phyloP scores from a whole-genome alignment of 164 flowering plant species.

The Vitis rupestris region DNA sequence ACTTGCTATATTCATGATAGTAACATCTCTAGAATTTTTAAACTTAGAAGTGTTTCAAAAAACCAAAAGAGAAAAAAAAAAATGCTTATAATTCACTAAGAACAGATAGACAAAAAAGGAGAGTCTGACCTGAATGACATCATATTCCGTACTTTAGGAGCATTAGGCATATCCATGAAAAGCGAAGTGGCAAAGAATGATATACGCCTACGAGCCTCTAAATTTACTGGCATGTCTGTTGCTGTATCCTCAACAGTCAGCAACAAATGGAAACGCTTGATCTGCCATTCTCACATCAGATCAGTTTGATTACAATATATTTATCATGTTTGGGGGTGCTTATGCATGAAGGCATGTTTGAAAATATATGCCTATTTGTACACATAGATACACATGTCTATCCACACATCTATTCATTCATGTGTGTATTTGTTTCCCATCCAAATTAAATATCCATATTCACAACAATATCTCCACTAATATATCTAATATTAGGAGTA shows the following conservation, averaged over 20 bases:
- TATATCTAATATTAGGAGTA: no score
- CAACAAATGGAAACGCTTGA: slow-evolving; percentile 72
- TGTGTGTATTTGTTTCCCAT: no score
- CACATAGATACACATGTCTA: background rate
- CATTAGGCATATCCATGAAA: slow-evolving; percentile 82
- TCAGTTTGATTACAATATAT: slow-evolving; percentile 5
- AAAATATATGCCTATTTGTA: background rate
- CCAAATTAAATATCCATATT: no score
- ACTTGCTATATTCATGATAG: no score
- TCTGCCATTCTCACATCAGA: slow-evolving; percentile 38
- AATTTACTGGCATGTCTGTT: slow-evolving; percentile 74
- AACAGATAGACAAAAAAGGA: background rate
- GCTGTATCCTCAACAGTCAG: slow-evolving; percentile 85
- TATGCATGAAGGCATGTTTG: background rate
- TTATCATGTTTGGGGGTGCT: background rate
- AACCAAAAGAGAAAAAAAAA: background rate
- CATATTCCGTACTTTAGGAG: slow-evolving; percentile 94
- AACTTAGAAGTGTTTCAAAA: background rate
- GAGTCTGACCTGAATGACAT: slow-evolving; percentile 77
- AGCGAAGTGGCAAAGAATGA: slow-evolving; percentile 93
- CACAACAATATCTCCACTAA: no score
- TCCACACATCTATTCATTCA: background rate
- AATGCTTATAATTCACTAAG: background rate
- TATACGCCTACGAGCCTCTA: slow-evolving; percentile 89
- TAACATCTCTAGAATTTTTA: no score